phyloP scores from a whole-genome alignment of 371 early-diverging fungal species.

The Apophysomyces trapeziformis region DNA sequence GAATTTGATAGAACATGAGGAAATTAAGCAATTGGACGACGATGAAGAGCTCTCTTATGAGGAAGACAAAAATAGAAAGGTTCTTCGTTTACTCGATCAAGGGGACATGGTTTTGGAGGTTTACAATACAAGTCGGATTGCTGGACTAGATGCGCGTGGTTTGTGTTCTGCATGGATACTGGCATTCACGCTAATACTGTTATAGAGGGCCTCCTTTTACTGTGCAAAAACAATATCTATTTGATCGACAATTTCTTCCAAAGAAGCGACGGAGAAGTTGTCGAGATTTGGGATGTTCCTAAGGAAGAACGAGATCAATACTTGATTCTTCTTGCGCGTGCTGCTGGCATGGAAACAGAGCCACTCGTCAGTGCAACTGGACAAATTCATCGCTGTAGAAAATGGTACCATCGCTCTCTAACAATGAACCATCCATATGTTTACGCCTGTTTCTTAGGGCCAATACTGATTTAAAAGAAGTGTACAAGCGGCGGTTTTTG shows the following conservation, averaged over 20 bases:
- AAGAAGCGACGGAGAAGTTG: slow-evolving; percentile 72
- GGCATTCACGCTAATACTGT: neutral
- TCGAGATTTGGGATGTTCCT: slow-evolving; percentile 77
- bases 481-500: slow-evolving; percentile 71
- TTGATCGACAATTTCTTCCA: slow-evolving; percentile 80
- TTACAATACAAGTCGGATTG: slow-evolving; percentile 74
- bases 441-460: slow-evolving; percentile 28
- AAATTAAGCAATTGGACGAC: slow-evolving; percentile 28
- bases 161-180: neutral
- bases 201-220: slow-evolving; percentile 68
- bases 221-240: slow-evolving; percentile 77
- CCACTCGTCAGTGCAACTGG: slow-evolving; percentile 49
- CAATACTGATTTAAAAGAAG: slow-evolving; percentile 73
- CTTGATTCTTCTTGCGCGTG: slow-evolving; percentile 60
- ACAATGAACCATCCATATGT: neutral
- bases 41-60: slow-evolving; percentile 62
- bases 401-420: slow-evolving; percentile 45
- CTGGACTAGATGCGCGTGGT: slow-evolving; percentile 74
- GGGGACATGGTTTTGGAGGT: slow-evolving; percentile 76
- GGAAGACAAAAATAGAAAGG: slow-evolving; percentile 77
- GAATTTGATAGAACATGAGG: slow-evolving; percentile 2
- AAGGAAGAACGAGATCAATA: slow-evolving; percentile 74
- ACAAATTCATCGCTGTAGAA: slow-evolving; percentile 62
- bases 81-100: slow-evolving; percentile 70
- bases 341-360: slow-evolving; percentile 59